These are phyloP conservation scores for Geranium brycei DNA, from an alignment of 345 rosid species.

Conservation along the genomic window DNA sequence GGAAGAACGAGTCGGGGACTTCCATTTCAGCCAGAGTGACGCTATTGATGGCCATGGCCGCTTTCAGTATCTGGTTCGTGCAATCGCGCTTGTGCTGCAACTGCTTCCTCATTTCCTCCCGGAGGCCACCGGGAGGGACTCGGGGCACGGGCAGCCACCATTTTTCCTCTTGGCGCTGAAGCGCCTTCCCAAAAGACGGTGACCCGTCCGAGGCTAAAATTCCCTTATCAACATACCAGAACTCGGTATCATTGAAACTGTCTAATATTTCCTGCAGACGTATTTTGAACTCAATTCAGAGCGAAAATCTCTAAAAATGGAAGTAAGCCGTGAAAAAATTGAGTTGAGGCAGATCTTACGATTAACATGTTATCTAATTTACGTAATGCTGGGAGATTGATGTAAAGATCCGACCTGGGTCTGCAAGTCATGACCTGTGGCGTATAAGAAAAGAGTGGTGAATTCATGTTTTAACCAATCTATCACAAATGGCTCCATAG, in stretches of 20 bases:
- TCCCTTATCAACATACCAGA: constrained; percentile 96
- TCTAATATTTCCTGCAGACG: constrained; percentile 70
- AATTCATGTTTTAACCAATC: neutral
- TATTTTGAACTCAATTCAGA: constrained; percentile 3
- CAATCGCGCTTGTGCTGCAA: constrained; percentile 87
- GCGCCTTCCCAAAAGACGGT: constrained; percentile 47
- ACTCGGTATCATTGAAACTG: constrained; percentile 63
- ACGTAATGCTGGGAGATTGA: constrained; percentile 83
- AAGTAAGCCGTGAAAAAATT: constrained; percentile 1
- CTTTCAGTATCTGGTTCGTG: constrained; percentile 93
- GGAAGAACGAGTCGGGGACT: constrained; percentile 71
- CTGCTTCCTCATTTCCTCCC: constrained; percentile 59
- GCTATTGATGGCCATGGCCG: constrained; percentile 94
- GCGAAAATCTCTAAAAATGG: neutral
- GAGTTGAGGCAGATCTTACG: constrained; percentile 29
- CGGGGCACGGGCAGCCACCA: constrained; percentile 99
- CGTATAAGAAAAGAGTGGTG: neutral
- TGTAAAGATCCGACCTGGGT: constrained; percentile 79
- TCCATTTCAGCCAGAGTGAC: constrained; percentile 73
- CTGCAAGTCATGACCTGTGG: constrained; percentile 91
- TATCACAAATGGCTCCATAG: no score
- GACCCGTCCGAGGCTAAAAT: constrained; percentile 72
- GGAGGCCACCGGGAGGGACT: constrained; percentile 69
- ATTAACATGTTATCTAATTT: constrained; percentile 96
- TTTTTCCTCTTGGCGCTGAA: constrained; percentile 94